Evolutionary conservation across 2,329 filamentous ascomycete species (phyloP).

Genomic region (Cladophialophora chaetospira): DNA sequence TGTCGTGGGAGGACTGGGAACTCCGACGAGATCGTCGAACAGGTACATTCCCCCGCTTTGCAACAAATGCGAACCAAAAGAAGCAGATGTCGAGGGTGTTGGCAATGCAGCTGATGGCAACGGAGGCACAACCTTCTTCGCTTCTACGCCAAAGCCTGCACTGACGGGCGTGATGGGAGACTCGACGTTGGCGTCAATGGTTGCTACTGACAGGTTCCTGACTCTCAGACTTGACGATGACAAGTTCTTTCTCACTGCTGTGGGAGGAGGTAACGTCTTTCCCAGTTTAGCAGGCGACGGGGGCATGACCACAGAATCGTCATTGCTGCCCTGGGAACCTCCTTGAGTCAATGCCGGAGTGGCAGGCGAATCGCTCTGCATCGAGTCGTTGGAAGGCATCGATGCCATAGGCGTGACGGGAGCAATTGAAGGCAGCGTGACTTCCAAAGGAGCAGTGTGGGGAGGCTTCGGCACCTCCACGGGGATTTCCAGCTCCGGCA

Average conservation of each 20-base stretch:
- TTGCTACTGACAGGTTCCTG: slow-evolving; percentile 70
- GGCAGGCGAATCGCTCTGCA: slow-evolving; percentile 43
- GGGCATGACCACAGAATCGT: slow-evolving; percentile 37
- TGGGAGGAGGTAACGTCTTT: slow-evolving; percentile 28
- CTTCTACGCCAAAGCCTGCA: slow-evolving; percentile 61
- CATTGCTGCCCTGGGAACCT: slow-evolving; percentile 48
- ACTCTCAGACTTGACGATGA: slow-evolving; percentile 71
- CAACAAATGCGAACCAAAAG: slow-evolving; percentile 58
- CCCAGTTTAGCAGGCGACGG: slow-evolving; percentile 36
- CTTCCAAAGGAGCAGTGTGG: slow-evolving; percentile 13
- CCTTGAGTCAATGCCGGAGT: slow-evolving; percentile 47
- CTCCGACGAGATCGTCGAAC: slow-evolving; percentile 81
- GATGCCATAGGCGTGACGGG: slow-evolving; percentile 31
- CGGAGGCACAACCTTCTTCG: slow-evolving; percentile 50
- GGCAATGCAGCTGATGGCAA: slow-evolving; percentile 61
- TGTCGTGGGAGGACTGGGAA: slow-evolving; percentile 54
- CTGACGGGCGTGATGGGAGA: slow-evolving; percentile 76
- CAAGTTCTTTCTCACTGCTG: slow-evolving; percentile 64
- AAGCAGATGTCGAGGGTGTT: slow-evolving; percentile 66
- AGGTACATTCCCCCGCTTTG: slow-evolving; percentile 72
- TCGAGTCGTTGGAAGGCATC: slow-evolving; percentile 37
- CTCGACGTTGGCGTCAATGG: slow-evolving; percentile 62
- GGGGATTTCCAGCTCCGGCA: slow-evolving; percentile 37
- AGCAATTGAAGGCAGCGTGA: not conserved
- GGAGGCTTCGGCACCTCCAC: slow-evolving; percentile 1